phyloP scores from a whole-genome alignment of 257 asterid species.

The Nicotiana noctiflora region DNA sequence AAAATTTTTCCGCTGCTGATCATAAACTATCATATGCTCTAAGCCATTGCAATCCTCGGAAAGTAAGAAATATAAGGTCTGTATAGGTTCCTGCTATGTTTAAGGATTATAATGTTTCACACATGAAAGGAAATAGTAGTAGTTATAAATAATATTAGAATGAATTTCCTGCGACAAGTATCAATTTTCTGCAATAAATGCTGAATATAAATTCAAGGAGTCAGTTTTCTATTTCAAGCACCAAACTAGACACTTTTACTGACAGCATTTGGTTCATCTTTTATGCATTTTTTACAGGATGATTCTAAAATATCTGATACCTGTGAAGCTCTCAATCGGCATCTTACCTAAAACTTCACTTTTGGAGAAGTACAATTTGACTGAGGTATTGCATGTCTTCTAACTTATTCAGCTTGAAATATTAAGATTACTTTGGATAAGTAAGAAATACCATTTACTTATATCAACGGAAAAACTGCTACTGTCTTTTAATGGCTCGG shows the following conservation, averaged over 20 bases:
- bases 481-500: background rate
- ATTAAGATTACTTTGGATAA: background rate
- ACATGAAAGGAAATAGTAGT: background rate
- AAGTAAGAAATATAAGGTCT: constrained; percentile 80
- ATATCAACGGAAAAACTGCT: background rate
- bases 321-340: constrained; percentile 92
- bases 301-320: constrained; percentile 86
- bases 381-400: constrained; percentile 53
- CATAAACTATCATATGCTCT: constrained; percentile 89
- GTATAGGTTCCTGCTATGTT: background rate
- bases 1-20: constrained; percentile 88
- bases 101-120: background rate
- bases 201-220: background rate
- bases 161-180: background rate
- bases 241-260: background rate
- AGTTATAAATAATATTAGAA: background rate
- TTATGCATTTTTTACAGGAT: constrained; percentile 39
- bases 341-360: constrained; percentile 53
- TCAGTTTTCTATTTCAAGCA: background rate
- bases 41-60: constrained; percentile 48
- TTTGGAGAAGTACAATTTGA: constrained; percentile 67
- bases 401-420: background rate
- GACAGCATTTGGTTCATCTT: background rate
- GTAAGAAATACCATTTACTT: background rate
- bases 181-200: background rate